phyloP scores from a whole-genome alignment of 768 basidiomycete genomes.

The Cantharellus cinnabarinus region DNA sequence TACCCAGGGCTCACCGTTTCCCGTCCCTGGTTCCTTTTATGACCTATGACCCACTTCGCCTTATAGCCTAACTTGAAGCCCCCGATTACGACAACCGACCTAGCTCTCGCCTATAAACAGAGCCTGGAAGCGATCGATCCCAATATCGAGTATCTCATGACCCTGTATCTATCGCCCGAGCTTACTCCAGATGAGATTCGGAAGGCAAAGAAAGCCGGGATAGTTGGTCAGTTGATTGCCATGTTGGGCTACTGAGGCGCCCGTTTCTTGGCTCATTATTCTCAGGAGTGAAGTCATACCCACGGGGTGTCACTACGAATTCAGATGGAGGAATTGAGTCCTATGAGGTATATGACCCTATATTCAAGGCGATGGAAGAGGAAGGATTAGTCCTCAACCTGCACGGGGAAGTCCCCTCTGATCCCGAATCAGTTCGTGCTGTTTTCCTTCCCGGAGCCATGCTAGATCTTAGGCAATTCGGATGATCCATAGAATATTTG shows the following conservation, averaged over 20 bases:
- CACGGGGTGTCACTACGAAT: constrained; percentile 92
- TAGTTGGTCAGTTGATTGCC: constrained; percentile 21
- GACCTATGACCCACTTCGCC: not conserved
- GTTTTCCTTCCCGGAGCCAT: not conserved
- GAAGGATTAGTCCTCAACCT: constrained; percentile 88
- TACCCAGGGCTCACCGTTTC: constrained; percentile 12
- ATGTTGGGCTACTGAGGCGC: not conserved
- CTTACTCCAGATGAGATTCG: constrained; percentile 79
- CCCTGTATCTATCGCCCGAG: constrained; percentile 80
- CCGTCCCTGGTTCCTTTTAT: not conserved
- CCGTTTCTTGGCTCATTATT: not conserved
- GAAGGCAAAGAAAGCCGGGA: constrained; percentile 69
- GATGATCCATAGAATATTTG: constrained; percentile 47
- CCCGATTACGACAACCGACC: constrained; percentile 63
- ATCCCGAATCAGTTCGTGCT: constrained; percentile 30
- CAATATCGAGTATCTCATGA: constrained; percentile 77
- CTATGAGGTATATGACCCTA: constrained; percentile 79
- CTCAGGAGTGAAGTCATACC: constrained; percentile 83
- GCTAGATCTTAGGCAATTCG: not conserved
- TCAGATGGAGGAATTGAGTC: constrained; percentile 92
- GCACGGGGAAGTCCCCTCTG: constrained; percentile 94
- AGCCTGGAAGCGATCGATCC: constrained; percentile 57
- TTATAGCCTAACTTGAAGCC: constrained; percentile 77
- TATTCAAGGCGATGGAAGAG: constrained; percentile 87
- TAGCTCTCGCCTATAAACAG: constrained; percentile 62